Evolutionary conservation across 2,329 filamentous ascomycete species (phyloP), one percentile per base, ranked within the genome.

Genomic region (Parastagonospora nodorum): DNA sequence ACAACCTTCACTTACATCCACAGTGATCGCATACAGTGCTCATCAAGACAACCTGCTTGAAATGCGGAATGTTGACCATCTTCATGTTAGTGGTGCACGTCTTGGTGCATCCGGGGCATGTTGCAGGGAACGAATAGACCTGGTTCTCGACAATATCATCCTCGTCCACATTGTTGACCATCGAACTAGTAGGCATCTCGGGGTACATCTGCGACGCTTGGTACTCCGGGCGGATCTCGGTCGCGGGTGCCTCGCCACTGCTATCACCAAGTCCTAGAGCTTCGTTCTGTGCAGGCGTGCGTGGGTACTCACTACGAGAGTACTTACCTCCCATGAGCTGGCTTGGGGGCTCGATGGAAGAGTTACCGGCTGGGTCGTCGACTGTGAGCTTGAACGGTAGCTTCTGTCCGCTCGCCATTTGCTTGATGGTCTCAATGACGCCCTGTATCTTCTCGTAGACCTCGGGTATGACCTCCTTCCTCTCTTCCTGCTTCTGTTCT

Each of bases 21-120:
- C 94, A 99, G 73, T 88, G 82, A 27, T 93, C 88, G 76, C 94
- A 99, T 27, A 91, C 87, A 2, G 93, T 97, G 63, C 88, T 92
- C 90, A 96, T 97, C 64, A 99, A 82, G 35, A 97, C 87, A 2
- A 99, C 94, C 70, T 97, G 90, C 77, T 97, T 96, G 80, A 99
- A 99, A 77, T 96, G 89, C 1, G 94, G 94, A 56, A 99, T 97
- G 67, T 96, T 91, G 50, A 97, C 91, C 88, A 96, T 96, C 80
- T 97, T 96, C 91, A 97, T 97, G 75, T 96, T 92, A 8, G 95
- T 96, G 4, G 86, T 86, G 76, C 92, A 97, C 4, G 85, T 78
- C 74, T 89, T 89, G 68, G 87, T 87, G 80, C 94, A 99, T 55
- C 90, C 93, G 0, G 94, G 94, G 74, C 94, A 99, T 50, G 86